Percentiles rank a stretch among this genome's conserved stretches.
These are phyloP conservation scores for Calonectria fujianensis DNA, from an alignment of 2,329 filamentous ascomycete genomes.

Conservation along the genomic window DNA sequence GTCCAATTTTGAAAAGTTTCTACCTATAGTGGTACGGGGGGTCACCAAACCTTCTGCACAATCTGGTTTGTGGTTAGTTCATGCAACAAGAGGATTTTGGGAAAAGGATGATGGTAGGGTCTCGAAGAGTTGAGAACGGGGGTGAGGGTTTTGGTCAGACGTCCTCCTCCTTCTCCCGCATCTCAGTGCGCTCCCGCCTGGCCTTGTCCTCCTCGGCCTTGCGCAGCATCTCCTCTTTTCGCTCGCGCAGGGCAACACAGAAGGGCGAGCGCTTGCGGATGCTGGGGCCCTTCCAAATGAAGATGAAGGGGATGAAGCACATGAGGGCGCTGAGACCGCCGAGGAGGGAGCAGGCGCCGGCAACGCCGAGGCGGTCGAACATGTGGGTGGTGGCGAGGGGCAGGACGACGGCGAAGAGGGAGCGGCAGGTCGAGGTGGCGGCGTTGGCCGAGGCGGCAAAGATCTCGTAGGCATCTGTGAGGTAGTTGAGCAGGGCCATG, in stretches of 20 bases:
- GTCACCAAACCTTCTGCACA: constrained; percentile 15
- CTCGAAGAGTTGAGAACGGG: background rate
- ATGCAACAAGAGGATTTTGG: constrained; percentile 29
- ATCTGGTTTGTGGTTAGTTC: constrained; percentile 39
- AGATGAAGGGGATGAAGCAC: constrained; percentile 71
- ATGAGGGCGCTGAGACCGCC: constrained; percentile 70
- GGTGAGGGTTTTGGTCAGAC: constrained; percentile 19
- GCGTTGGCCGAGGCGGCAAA: constrained; percentile 86
- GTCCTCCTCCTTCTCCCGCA: constrained; percentile 48
- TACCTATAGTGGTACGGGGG: background rate
- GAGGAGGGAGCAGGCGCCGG: constrained; percentile 71
- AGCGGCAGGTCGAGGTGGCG: constrained; percentile 89
- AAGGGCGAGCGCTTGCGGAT: constrained; percentile 77
- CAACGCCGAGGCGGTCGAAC: constrained; percentile 68
- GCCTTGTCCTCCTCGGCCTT: constrained; percentile 60
- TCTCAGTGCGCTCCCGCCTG: constrained; percentile 55
- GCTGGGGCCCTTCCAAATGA: constrained; percentile 72
- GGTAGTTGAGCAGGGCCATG: constrained; percentile 78
- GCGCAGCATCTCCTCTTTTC: constrained; percentile 68
- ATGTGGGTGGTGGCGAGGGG: constrained; percentile 73
- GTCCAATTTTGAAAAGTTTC: background rate
- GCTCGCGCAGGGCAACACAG: constrained; percentile 74
- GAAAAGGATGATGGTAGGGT: constrained; percentile 20
- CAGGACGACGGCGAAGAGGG: constrained; percentile 89
- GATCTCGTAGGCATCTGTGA: constrained; percentile 80